A percentile compares a stretch with the other conserved stretches of the same genome.
Conservation (phyloP, 805 yeast species). For the Metschnikowia rubicola region DNA sequence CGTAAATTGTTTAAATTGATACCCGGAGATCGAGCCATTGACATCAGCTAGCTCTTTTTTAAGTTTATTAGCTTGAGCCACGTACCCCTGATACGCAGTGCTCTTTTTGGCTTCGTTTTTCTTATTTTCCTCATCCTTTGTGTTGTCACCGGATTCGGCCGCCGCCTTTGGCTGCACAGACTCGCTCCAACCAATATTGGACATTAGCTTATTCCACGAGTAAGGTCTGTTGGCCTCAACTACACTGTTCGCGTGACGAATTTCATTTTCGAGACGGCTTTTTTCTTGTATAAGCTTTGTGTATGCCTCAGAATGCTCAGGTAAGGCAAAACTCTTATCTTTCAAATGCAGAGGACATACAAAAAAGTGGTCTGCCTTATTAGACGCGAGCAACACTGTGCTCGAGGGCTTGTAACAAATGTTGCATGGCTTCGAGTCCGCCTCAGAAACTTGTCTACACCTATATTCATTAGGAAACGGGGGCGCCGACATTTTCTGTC, state of each 20-base stretch:
- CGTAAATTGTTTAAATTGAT: conserved; percentile 35
- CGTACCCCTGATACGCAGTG: conserved; percentile 19
- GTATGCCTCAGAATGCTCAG: conserved; percentile 36
- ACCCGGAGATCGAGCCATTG: conserved; percentile 24
- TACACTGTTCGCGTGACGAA: conserved; percentile 21
- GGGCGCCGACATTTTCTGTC: conserved; percentile 8
- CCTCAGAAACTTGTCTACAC: conserved; percentile 39
- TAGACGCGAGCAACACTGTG: conserved; percentile 44
- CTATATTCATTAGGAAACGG: conserved; percentile 38
- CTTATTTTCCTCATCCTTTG: conserved; percentile 20
- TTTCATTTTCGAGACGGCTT: conserved; percentile 17
- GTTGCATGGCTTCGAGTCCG: conserved; percentile 43
- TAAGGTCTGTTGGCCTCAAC: conserved; percentile 31
- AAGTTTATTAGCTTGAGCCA: conserved; percentile 15
- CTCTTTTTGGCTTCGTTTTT: conserved; percentile 12
- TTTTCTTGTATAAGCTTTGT: conserved; percentile 22
- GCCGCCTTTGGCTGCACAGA: conserved; percentile 10
- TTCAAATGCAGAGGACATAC: conserved; percentile 46
- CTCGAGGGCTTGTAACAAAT: conserved; percentile 50
- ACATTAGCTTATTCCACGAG: conserved; percentile 30
- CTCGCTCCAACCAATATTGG: conserved; percentile 19
- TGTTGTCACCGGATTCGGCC: conserved; percentile 23
- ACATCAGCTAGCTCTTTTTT: conserved; percentile 18
- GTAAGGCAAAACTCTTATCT: conserved; percentile 46
- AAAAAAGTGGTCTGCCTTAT: conserved; percentile 51